Evolutionary conservation across 768 basidiomycete genomes (phyloP).

Genomic region (Lactarius hengduanensis): DNA sequence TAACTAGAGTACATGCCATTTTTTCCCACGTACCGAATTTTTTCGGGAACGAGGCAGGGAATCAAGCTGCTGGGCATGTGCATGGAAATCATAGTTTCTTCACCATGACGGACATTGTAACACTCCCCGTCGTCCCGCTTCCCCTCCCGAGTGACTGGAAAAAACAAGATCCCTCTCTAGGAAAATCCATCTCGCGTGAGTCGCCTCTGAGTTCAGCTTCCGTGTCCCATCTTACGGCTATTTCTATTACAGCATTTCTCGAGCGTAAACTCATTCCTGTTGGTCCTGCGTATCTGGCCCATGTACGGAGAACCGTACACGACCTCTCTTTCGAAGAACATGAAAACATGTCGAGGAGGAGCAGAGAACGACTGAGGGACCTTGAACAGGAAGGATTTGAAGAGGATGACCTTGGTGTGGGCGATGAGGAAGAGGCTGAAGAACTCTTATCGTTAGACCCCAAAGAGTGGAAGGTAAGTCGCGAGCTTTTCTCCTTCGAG

Average conservation of each 20-base stretch:
- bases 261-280: constrained; percentile 69
- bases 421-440: constrained; percentile 80
- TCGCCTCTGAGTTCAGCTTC: constrained; percentile 27
- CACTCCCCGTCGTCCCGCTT: constrained; percentile 42
- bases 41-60: constrained; percentile 17
- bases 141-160: constrained; percentile 48
- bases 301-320: constrained; percentile 72
- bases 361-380: constrained; percentile 48
- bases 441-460: constrained; percentile 79
- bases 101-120: constrained; percentile 31
- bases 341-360: constrained; percentile 64
- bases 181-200: constrained; percentile 38
- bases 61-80: constrained; percentile 3
- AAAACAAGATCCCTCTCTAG: constrained; percentile 39
- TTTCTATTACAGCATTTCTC: constrained; percentile 37
- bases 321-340: constrained; percentile 80
- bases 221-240: constrained; percentile 7
- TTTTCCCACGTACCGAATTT: constrained; percentile 27
- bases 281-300: constrained; percentile 83
- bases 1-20: neutral
- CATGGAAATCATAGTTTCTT: constrained; percentile 8
- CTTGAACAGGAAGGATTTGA: constrained; percentile 49
- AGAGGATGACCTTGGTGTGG: constrained; percentile 89
- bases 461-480: constrained; percentile 92
- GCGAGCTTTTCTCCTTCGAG: neutral